phyloP scores from a whole-genome alignment of 805 yeast species.

The Sungouiella thailandica region DNA sequence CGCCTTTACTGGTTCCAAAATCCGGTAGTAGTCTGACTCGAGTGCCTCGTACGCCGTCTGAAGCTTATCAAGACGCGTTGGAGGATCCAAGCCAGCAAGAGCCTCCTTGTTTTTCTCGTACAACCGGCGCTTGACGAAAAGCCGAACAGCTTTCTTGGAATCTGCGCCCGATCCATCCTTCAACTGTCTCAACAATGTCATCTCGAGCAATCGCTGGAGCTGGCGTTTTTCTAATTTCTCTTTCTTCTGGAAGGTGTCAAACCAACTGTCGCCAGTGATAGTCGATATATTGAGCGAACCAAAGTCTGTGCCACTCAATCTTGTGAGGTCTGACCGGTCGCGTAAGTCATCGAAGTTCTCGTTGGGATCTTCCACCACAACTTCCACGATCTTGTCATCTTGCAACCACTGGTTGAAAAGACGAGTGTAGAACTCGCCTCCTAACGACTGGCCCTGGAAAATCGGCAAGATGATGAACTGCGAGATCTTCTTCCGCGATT shows the following conservation, averaged over 20 bases:
- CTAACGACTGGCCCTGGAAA: conserved; percentile 70
- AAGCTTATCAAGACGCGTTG: conserved; percentile 62
- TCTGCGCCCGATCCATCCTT: conserved; percentile 18
- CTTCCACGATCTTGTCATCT: conserved; percentile 53
- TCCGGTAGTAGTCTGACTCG: conserved; percentile 65
- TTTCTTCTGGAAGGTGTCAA: conserved; percentile 27
- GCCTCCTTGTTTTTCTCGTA: conserved; percentile 80
- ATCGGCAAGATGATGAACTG: conserved; percentile 86
- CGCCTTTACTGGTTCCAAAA: conserved; percentile 34
- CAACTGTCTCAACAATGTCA: conserved; percentile 50
- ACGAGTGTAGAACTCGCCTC: conserved; percentile 56
- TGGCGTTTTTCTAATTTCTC: conserved; percentile 74
- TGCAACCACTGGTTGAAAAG: conserved; percentile 52
- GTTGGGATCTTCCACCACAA: conserved; percentile 92
- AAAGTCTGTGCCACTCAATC: conserved; percentile 9
- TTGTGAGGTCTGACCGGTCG: conserved; percentile 69
- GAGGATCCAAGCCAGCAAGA: conserved; percentile 56
- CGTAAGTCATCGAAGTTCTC: conserved; percentile 89
- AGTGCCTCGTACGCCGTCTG: conserved; percentile 69
- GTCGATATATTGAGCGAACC: conserved; percentile 4
- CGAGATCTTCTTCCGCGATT: conserved; percentile 68
- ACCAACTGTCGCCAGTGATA: conserved; percentile 30
- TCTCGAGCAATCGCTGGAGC: conserved; percentile 70
- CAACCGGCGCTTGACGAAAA: conserved; percentile 69
- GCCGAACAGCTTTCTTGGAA: conserved; percentile 40